phyloP scores from a whole-genome alignment of 345 rosid genomes.

The Microcos paniculata region DNA sequence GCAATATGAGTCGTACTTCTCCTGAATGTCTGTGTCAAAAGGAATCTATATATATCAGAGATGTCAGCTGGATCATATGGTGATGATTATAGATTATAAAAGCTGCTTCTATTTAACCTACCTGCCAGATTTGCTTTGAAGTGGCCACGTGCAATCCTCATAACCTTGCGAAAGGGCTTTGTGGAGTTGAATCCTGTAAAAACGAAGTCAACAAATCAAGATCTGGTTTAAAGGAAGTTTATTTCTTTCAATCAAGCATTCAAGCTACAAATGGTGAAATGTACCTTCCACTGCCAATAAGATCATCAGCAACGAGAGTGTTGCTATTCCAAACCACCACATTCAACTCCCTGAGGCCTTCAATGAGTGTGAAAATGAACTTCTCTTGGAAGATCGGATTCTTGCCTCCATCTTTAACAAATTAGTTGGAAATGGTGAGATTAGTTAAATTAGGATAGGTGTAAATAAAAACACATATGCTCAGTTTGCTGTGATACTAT shows the following conservation, averaged over 20 bases:
- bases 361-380: constrained; percentile 44
- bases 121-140: constrained; percentile 41
- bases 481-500: not conserved
- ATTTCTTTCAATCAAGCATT: not conserved
- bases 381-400: constrained; percentile 57
- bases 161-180: constrained; percentile 48
- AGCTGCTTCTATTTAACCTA: not conserved
- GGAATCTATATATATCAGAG: constrained; percentile 2
- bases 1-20: constrained; percentile 44
- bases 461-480: not conserved
- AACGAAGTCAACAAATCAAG: not conserved
- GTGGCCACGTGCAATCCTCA: constrained; percentile 45
- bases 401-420: constrained; percentile 45
- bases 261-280: not conserved
- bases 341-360: constrained; percentile 47
- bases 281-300: constrained; percentile 53
- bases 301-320: constrained; percentile 46
- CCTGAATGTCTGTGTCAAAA: constrained; percentile 37
- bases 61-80: not conserved
- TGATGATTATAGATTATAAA: not conserved
- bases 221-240: not conserved
- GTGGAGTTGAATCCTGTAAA: constrained; percentile 43
- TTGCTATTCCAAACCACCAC: constrained; percentile 46
- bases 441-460: not conserved
- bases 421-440: not conserved